Base-by-base conservation (phyloP, 169 alveolate genomes). In the Plasmodium reichenowi region DNA sequence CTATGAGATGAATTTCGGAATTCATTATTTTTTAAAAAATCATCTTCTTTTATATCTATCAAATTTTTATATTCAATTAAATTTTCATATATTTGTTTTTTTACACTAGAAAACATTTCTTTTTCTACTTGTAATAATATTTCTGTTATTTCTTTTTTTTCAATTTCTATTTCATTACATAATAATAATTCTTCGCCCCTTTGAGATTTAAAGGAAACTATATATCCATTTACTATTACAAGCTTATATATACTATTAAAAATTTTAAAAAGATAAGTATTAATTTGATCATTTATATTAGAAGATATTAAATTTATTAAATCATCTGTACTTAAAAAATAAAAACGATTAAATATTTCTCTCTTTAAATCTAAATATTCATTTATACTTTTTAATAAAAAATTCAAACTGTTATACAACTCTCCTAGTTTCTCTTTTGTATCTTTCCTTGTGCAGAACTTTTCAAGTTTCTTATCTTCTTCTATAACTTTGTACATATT, bases 1-100 rank as follows among this genome's bases (percentile, higher is more conserved):
- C 47, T 38, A 38, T 38, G 47, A 38, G 10, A 38, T 38, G 47
- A 38, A 38, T 67, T 58, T 24, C 85, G 47, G 9, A 38, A 38
- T 63, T 83, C 71, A 72, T 83, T 83, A 72, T 64, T 83, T 66
- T 83, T 83, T n/a, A 83, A 63, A 54, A 83, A 83, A 45, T 83
- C 85, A 38, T 83, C 91, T 72, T 83, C 91, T 72, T 83, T 83
- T 83, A 83, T 83, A 48, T 83, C 73, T 68, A 83, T 68, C 59
- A 83, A 68, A 58, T 83, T 83, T 83, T 83, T 67, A 38, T 83
- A 83, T 72, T 83, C 91, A 32, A 83, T n/a, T 32, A 83, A 68
- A 26, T 47, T 83, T 29, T 83, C 73, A 56, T 83, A 68, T 45
- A 83, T 83, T 22, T 83, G 80, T 60, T 83, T 83, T 29, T 83